phyloP scores from a whole-genome alignment of 164 flowering plant genomes.

The Protea cynaroides region DNA sequence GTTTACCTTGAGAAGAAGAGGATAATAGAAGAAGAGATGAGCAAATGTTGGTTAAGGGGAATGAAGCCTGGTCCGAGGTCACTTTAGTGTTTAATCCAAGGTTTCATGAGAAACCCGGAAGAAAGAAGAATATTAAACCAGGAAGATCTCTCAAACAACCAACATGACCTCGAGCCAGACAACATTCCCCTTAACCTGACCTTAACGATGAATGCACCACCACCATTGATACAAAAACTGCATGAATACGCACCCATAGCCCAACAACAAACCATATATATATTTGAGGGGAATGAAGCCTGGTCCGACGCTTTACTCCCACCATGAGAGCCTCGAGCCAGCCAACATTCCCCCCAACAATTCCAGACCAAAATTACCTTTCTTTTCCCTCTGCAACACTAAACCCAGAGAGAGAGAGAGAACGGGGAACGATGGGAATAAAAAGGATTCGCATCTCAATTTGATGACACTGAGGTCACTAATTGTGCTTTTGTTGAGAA shows the following conservation, averaged over 20 bases:
- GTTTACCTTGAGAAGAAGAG: neutral
- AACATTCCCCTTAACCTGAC: constrained; percentile 37
- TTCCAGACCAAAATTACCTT: constrained; percentile 5
- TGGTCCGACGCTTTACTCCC: constrained; percentile 55
- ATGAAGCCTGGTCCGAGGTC: constrained; percentile 48
- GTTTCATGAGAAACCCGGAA: neutral
- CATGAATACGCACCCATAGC: neutral
- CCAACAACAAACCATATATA: neutral
- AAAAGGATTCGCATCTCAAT: neutral
- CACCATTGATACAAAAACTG: neutral
- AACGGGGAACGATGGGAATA: no score
- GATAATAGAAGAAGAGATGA: neutral
- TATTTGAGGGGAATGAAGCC: constrained; percentile 78
- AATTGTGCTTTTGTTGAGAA: neutral
- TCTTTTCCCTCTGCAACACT: constrained; percentile 9
- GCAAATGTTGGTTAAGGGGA: constrained; percentile 26
- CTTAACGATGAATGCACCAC: neutral
- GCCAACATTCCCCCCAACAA: constrained; percentile 57
- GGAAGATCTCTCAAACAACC: neutral
- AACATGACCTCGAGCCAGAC: constrained; percentile 42
- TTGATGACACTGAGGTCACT: constrained; percentile 6
- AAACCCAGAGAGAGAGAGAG: constrained; percentile 4
- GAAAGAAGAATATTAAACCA: neutral
- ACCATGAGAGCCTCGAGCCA: constrained; percentile 42
- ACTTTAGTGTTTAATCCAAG: constrained; percentile 9